phyloP scores from a whole-genome alignment of 2,329 filamentous ascomycete genomes.

The Coniochaeta sp. region DNA sequence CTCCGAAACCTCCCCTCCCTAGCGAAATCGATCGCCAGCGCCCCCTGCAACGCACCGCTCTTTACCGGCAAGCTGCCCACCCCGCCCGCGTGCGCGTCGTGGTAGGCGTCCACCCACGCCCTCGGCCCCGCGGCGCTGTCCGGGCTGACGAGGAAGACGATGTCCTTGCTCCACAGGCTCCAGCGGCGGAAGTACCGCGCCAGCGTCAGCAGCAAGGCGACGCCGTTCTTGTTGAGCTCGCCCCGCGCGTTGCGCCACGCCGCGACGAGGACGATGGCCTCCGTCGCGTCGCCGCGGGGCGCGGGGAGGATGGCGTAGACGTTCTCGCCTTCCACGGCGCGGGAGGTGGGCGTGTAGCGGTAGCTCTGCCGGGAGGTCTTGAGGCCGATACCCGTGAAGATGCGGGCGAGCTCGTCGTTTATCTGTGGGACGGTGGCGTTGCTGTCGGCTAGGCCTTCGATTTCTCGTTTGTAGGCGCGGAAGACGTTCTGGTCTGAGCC shows the following conservation, averaged over 20 bases:
- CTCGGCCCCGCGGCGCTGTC: slow-evolving; percentile 88
- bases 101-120: slow-evolving; percentile 97
- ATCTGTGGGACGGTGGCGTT: slow-evolving; percentile 34
- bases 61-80: slow-evolving; percentile 79
- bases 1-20: slow-evolving; percentile 79
- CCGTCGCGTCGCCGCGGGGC: slow-evolving; percentile 89
- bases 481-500: slow-evolving; percentile 95
- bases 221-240: slow-evolving; percentile 76
- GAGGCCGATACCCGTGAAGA: slow-evolving; percentile 72
- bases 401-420: slow-evolving; percentile 65
- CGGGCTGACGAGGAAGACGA: slow-evolving; percentile 82
- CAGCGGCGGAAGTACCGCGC: slow-evolving; percentile 95
- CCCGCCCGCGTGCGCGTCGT: slow-evolving; percentile 67
- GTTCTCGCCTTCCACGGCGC: slow-evolving; percentile 74
- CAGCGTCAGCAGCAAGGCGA: slow-evolving; percentile 78
- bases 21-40: slow-evolving; percentile 88
- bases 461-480: slow-evolving; percentile 79
- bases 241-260: slow-evolving; percentile 79
- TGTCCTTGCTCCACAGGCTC: slow-evolving; percentile 99
- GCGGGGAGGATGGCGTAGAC: slow-evolving; percentile 90
- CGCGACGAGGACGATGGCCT: slow-evolving; percentile 88
- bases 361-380: slow-evolving; percentile 88
- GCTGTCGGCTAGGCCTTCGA: slow-evolving; percentile 53
- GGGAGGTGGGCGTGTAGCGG: slow-evolving; percentile 72
- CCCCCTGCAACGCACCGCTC: slow-evolving; percentile 87